Percentiles rank a stretch among this genome's conserved stretches.
phyloP scores from a whole-genome alignment of 345 rosid genomes.

The Abelmoschus esculentus region DNA sequence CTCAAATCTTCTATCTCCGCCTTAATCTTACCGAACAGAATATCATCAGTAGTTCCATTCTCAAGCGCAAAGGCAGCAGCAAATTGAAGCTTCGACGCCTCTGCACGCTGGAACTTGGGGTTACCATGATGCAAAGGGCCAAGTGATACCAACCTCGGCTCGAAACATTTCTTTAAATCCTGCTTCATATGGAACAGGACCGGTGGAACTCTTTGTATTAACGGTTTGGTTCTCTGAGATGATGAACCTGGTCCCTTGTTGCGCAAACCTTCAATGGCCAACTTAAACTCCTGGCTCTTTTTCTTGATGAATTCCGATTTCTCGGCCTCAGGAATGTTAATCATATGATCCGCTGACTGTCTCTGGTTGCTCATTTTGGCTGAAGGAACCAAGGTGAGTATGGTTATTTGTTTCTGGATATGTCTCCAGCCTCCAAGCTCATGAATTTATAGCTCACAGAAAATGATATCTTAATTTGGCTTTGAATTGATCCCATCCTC shows the following conservation, averaged over 20 bases:
- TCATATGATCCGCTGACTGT: background rate
- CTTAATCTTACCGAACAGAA: background rate
- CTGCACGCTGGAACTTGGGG: background rate
- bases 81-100: conserved; percentile 1
- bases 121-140: conserved; percentile 20
- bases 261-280: background rate
- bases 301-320: background rate
- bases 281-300: background rate
- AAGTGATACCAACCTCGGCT: conserved; percentile 1
- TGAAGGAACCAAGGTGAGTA: no score
- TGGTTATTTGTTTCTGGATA: background rate
- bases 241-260: background rate
- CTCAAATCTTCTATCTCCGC: background rate
- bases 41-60: background rate
- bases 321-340: background rate
- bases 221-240: background rate
- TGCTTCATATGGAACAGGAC: background rate
- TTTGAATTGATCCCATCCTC: background rate
- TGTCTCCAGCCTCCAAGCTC: background rate
- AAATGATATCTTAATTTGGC: background rate
- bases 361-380: background rate
- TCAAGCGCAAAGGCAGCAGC: background rate
- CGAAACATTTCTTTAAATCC: conserved; percentile 6
- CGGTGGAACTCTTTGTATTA: background rate
- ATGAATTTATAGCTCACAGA: background rate